phyloP scores from a whole-genome alignment of 345 rosid species.

The Theobroma cacao region DNA sequence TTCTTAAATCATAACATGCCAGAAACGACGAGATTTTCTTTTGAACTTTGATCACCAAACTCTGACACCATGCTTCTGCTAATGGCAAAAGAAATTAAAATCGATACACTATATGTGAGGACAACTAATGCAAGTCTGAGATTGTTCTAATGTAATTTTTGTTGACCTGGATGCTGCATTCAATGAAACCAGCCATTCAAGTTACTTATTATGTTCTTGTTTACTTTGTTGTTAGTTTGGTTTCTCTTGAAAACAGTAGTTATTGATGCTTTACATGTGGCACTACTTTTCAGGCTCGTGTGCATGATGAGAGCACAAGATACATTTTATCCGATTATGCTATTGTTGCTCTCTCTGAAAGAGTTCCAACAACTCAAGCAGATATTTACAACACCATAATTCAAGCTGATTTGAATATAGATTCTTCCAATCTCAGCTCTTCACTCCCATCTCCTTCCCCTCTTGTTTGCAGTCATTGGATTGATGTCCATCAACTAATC shows the following conservation, averaged over 20 bases:
- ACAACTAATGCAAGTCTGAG: not conserved
- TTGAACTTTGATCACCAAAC: not conserved
- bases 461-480: slow-evolving; percentile 69
- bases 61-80: not conserved
- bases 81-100: not conserved
- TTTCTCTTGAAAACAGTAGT: not conserved
- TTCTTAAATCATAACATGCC: not conserved
- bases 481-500: slow-evolving; percentile 46
- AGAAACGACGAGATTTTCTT: not conserved
- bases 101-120: not conserved
- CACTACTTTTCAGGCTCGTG: slow-evolving; percentile 65
- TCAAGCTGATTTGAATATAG: slow-evolving; percentile 56
- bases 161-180: slow-evolving; percentile 9
- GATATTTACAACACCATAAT: slow-evolving; percentile 48
- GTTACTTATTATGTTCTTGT: not conserved
- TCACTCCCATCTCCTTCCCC: slow-evolving; percentile 57
- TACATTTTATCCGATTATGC: slow-evolving; percentile 84
- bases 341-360: slow-evolving; percentile 56
- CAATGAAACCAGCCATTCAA: not conserved
- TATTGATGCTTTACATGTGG: slow-evolving; percentile 12
- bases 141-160: not conserved
- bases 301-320: slow-evolving; percentile 92
- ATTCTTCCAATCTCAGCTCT: slow-evolving; percentile 42
- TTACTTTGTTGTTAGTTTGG: not conserved
- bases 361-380: slow-evolving; percentile 38